A percentile compares a stretch with the other conserved stretches of the same genome.
phyloP scores from a whole-genome alignment of 371 early-diverging fungal genomes.

The Nematocida sp. region DNA sequence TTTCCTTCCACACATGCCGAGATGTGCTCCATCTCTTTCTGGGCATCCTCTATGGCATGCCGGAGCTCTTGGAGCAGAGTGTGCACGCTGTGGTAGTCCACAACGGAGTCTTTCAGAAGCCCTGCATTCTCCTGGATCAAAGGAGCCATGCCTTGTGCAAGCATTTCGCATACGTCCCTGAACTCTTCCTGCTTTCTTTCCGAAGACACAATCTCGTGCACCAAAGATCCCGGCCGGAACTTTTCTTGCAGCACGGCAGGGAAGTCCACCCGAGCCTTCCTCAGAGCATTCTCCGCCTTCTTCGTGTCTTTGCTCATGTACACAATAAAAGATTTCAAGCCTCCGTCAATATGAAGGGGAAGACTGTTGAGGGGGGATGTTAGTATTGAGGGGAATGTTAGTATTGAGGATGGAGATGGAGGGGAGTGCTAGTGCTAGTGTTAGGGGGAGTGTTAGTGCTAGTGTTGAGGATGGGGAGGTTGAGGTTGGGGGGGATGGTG shows the following conservation, averaged over 20 bases:
- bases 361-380: no score
- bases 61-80: not conserved
- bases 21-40: not conserved
- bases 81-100: constrained; percentile 23
- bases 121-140: constrained; percentile 20
- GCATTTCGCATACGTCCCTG: constrained; percentile 1
- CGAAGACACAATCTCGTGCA: constrained; percentile 25
- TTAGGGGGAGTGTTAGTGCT: not conserved
- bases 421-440: no score
- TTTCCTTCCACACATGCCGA: not conserved
- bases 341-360: no score
- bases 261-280: constrained; percentile 29
- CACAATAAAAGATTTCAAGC: constrained; percentile 41
- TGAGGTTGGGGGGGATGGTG: not conserved
- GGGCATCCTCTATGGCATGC: not conserved
- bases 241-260: constrained; percentile 12
- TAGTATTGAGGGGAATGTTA: no score
- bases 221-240: constrained; percentile 14
- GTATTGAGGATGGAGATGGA: no score
- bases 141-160: constrained; percentile 6
- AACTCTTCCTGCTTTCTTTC: constrained; percentile 31
- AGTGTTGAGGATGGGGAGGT: no score
- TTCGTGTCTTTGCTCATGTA: constrained; percentile 9
- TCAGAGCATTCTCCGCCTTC: constrained; percentile 21
- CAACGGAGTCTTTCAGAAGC: constrained; percentile 21